A percentile compares a stretch with the other conserved stretches of the same genome.
Evolutionary conservation across 2,329 filamentous ascomycete genomes (phyloP).

Genomic region (Graphiopsis chlorocephala): DNA sequence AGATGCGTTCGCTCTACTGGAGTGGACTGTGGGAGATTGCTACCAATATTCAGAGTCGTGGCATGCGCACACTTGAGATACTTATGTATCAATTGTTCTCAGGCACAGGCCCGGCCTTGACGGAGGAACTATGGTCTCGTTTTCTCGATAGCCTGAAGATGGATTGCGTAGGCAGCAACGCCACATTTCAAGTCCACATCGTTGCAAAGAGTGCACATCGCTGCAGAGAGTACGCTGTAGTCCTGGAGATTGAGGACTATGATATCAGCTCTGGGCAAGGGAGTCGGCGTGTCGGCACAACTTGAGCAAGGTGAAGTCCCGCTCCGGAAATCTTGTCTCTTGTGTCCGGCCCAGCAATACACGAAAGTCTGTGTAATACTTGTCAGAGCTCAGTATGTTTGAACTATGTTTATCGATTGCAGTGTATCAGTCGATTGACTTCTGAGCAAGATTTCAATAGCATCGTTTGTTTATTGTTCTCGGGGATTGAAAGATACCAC

Average conservation of each 20-base stretch:
- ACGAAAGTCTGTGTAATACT: neutral
- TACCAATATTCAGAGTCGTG: neutral
- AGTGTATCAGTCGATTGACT: rapidly evolving
- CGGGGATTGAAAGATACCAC: too few species aligned
- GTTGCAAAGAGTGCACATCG: neutral
- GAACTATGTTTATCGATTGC: neutral
- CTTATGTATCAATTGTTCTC: neutral
- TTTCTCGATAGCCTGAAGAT: neutral
- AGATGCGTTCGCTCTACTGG: neutral
- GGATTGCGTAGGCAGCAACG: neutral
- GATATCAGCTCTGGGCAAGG: neutral
- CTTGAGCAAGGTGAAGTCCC: neutral
- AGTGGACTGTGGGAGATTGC: neutral
- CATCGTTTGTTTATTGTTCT: neutral
- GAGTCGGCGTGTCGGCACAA: neutral
- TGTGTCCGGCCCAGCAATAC: neutral
- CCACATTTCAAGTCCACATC: neutral
- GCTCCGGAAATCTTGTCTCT: neutral
- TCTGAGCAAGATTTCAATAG: too few species aligned
- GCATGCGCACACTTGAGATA: neutral
- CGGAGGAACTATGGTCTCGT: neutral
- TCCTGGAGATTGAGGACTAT: neutral
- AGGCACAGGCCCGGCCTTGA: neutral
- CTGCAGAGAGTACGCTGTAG: neutral
- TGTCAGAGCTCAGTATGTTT: neutral